Conservation (phyloP, 768 basidiomycete genomes). For the Rhizopogon salebrosus region DNA sequence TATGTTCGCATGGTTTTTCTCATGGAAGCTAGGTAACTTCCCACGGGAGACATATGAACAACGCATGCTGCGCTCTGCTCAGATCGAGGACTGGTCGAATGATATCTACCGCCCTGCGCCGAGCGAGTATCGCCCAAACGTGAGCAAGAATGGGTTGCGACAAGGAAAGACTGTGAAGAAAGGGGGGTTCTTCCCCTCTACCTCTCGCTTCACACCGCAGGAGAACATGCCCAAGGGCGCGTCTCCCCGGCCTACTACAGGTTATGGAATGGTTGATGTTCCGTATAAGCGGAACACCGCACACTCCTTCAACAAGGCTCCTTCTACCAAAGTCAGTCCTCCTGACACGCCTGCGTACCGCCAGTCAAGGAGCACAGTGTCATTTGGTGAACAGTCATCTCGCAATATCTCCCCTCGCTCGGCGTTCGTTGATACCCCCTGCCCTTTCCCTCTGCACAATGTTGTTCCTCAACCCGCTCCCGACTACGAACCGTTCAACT, state of each 20-base stretch:
- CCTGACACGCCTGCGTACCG: conserved; percentile 68
- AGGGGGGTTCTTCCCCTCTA: conserved; percentile 58
- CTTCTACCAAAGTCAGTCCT: conserved; percentile 51
- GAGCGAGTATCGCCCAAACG: conserved; percentile 84
- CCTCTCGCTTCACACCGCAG: conserved; percentile 71
- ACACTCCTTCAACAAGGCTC: conserved; percentile 38
- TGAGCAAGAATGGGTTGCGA: conserved; percentile 62
- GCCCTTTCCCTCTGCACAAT: conserved; percentile 89
- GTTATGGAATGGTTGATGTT: conserved; percentile 62
- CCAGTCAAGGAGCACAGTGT: conserved; percentile 79
- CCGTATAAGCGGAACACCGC: conserved; percentile 58
- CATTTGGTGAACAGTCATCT: conserved; percentile 45
- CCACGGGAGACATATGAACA: conserved; percentile 89
- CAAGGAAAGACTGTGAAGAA: conserved; percentile 47
- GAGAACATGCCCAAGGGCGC: conserved; percentile 52
- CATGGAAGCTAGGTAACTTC: conserved; percentile 93
- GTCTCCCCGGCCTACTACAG: conserved; percentile 52
- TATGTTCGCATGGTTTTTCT: conserved; percentile 96
- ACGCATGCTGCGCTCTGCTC: conserved; percentile 80
- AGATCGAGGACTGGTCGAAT: conserved; percentile 95
- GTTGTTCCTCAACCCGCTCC: conserved; percentile 90
- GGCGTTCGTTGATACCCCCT: conserved; percentile 59
- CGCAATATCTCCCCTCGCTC: conserved; percentile 31
- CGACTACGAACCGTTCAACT: conserved; percentile 94
- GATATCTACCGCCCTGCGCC: conserved; percentile 96